Evolutionary conservation across 345 rosid genomes (phyloP).

Genomic region (Turritis glabra): DNA sequence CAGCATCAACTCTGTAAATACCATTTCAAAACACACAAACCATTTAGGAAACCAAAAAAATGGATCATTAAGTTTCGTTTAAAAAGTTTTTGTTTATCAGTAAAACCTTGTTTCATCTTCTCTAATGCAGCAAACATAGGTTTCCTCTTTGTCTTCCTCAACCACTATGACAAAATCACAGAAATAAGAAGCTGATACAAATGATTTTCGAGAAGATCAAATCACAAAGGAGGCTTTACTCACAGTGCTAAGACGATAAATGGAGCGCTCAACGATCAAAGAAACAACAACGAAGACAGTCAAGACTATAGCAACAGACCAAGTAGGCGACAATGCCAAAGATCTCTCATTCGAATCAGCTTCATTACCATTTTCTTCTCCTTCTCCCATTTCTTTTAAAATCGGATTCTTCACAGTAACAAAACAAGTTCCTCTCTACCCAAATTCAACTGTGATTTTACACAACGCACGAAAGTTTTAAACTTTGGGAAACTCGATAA

Average conservation of each 20-base stretch:
- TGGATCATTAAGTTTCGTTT: background rate
- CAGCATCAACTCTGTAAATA: conserved; percentile 80
- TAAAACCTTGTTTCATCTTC: conserved; percentile 92
- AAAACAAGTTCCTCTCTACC: background rate
- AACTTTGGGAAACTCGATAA: background rate
- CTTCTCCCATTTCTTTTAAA: conserved; percentile 33
- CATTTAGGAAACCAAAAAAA: conserved; percentile 7
- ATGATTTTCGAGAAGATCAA: background rate
- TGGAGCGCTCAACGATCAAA: conserved; percentile 80
- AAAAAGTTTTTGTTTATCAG: background rate
- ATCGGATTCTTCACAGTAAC: background rate
- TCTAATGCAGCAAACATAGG: conserved; percentile 83
- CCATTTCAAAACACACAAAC: background rate
- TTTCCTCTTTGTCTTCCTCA: conserved; percentile 74
- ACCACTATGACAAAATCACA: conserved; percentile 57
- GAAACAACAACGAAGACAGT: conserved; percentile 84
- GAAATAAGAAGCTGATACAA: background rate
- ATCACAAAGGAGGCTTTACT: conserved; percentile 33
- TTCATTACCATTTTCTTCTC: conserved; percentile 23
- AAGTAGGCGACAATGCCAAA: conserved; percentile 82
- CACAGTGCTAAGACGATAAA: conserved; percentile 72
- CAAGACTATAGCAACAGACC: conserved; percentile 96
- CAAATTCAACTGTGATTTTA: background rate
- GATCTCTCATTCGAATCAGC: conserved; percentile 56
- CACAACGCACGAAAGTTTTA: background rate